phyloP scores from a whole-genome alignment of 176 grass and related monocot genomes.

The Carex parvula region DNA sequence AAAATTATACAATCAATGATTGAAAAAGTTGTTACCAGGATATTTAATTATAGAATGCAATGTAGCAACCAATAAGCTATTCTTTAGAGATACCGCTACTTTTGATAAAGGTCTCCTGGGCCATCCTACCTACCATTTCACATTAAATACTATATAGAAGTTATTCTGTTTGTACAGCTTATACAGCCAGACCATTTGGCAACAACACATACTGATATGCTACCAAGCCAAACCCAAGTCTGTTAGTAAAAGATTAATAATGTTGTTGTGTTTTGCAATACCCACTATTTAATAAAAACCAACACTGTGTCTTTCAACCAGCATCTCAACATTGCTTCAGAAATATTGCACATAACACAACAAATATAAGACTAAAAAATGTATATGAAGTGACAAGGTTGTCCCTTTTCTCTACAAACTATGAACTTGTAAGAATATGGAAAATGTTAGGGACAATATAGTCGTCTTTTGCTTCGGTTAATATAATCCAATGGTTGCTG shows the following conservation, averaged over 20 bases:
- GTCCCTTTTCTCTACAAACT: not conserved
- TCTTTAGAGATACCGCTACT: conserved; percentile 87
- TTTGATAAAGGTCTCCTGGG: conserved; percentile 88
- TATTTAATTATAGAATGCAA: conserved; percentile 64
- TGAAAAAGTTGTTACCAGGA: conserved; percentile 24
- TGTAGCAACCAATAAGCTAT: conserved; percentile 87
- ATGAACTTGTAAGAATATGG: not conserved
- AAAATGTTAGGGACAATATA: not conserved
- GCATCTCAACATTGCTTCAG: not conserved
- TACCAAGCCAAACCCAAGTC: not conserved
- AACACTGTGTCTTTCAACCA: not conserved
- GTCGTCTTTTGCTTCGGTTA: not conserved
- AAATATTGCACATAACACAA: not conserved
- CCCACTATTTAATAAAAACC: not conserved
- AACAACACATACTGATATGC: not conserved
- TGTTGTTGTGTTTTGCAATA: not conserved
- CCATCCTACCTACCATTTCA: conserved; percentile 79
- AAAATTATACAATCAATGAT: not conserved
- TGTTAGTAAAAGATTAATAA: not conserved
- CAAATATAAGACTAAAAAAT: not conserved
- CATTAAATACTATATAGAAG: conserved; percentile 25
- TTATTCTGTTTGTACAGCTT: not conserved
- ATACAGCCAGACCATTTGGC: conserved; percentile 4
- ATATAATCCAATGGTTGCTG: not conserved
- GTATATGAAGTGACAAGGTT: not conserved